Percentiles rank a stretch among this genome's conserved stretches.
Conservation (phyloP, 1,284 basidiomycete genomes). For the Heterobasidion annosum region DNA sequence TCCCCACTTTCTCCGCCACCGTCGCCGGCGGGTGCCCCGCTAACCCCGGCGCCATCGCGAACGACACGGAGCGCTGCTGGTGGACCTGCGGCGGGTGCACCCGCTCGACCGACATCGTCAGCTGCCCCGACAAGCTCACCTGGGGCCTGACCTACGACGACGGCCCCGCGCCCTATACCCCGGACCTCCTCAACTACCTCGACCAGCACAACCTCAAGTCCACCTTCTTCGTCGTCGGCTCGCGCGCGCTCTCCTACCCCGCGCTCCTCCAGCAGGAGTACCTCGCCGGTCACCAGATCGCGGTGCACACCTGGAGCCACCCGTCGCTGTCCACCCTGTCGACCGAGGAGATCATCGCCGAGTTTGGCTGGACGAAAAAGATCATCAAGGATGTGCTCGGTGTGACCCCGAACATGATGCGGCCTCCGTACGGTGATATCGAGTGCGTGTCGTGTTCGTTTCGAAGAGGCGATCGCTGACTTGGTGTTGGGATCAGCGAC, state of each 20-base stretch:
- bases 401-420: constrained; percentile 58
- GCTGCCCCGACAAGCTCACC: constrained; percentile 63
- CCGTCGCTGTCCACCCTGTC: constrained; percentile 62
- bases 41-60: constrained; percentile 47
- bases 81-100: constrained; percentile 84
- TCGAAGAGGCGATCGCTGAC: constrained; percentile 7
- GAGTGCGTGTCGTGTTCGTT: constrained; percentile 31
- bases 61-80: constrained; percentile 58
- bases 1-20: constrained; percentile 43
- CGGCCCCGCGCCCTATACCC: constrained; percentile 76
- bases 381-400: constrained; percentile 74
- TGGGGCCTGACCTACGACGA: constrained; percentile 75
- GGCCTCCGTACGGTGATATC: constrained; percentile 63
- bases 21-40: constrained; percentile 53
- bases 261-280: constrained; percentile 64
- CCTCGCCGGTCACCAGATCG: constrained; percentile 62
- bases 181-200: constrained; percentile 64
- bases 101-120: constrained; percentile 55
- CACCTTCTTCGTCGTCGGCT: constrained; percentile 86
- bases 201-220: constrained; percentile 62
- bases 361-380: constrained; percentile 83
- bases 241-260: constrained; percentile 57
- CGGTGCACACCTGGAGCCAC: constrained; percentile 66
- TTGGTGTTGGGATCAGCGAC: constrained; percentile 37
- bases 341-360: constrained; percentile 82